Base-by-base conservation (phyloP, 2,329 filamentous ascomycete genomes). In the Periconia digitata region DNA sequence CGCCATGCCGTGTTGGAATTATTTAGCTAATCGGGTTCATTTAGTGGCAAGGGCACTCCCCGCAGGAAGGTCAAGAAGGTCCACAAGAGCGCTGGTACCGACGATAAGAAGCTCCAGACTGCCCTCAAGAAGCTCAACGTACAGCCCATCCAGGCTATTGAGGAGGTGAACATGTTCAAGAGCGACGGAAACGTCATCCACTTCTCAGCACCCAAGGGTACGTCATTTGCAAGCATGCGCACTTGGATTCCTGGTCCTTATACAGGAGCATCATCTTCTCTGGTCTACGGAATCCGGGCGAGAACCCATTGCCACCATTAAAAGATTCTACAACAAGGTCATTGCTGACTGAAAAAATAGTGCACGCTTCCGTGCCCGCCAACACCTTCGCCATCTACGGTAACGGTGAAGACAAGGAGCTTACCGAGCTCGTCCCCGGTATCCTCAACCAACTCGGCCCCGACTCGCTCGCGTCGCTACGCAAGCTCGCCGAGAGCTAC, bases 121-220 rank as follows among this genome's bases (percentile, higher is more conserved):
- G 81, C 90, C 56, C 84, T 99, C 63, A 99, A 99, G 89, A 99
- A 99, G 88, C 86, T 99, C 76, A 97, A 97, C 79, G 92, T 95
- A 51, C 94, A 99, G 85, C 94, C 94, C 70, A 97, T 99, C 79
- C 92, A 95, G 82, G 90, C 89, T 62, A 99, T 99, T 70, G 94
- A 99, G 86, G 94, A 99, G 83, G 94, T 99, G 76, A 99, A 99
- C 87, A 99, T 99, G 94, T 99, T 99, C 87, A 99, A 99, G 89
- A 88, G 89, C 74, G 94, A 99, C 75, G 94, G 94, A 77, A 99
- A 99, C 77, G 94, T 99, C 76, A 97, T 99, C 72, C 94, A 99
- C 85, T 99, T 99, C 76, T 88, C 90, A 69, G 90, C 90, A 71
- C 94, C 94, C 67, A 96, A 96, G 84, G 94, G 94, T 97, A 79